Conservation (phyloP, 345 rosid species). For the Combretum micranthum region DNA sequence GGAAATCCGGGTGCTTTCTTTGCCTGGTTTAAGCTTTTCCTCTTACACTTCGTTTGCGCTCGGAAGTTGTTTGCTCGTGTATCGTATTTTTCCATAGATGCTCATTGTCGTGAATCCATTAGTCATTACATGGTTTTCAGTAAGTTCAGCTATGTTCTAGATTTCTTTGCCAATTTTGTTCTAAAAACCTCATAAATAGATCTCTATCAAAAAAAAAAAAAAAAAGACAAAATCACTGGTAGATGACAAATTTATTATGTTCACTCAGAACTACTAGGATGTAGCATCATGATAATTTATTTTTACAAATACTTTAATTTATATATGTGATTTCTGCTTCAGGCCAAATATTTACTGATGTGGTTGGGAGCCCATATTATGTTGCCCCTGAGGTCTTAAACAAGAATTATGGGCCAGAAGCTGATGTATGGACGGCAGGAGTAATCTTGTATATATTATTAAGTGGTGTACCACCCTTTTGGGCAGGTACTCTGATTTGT, state of each 20-base stretch:
- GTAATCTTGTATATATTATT: conserved; percentile 92
- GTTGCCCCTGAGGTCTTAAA: conserved; percentile 97
- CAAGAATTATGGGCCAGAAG: conserved; percentile 85
- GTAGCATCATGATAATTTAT: neutral
- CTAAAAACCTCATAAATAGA: no score
- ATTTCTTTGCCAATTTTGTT: no score
- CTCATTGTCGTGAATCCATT: no score
- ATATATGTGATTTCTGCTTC: conserved; percentile 16
- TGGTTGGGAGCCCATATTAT: conserved; percentile 95
- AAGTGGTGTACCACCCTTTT: conserved; percentile 97
- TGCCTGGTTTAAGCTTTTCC: no score
- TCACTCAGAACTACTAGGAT: neutral
- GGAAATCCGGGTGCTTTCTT: no score
- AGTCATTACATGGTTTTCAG: no score
- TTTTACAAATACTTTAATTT: conserved; percentile 1
- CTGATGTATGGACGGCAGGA: conserved; percentile 99
- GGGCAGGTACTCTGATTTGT: conserved; percentile 63
- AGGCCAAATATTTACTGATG: conserved; percentile 91
- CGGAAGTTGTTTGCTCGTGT: no score
- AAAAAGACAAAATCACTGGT: no score
- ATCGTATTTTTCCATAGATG: no score
- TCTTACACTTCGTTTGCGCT: no score
- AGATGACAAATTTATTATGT: neutral
- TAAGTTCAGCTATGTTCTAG: no score
- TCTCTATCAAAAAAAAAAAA: no score